phyloP scores from a whole-genome alignment of 1,284 basidiomycete genomes.

The Ustilago cynodontis region DNA sequence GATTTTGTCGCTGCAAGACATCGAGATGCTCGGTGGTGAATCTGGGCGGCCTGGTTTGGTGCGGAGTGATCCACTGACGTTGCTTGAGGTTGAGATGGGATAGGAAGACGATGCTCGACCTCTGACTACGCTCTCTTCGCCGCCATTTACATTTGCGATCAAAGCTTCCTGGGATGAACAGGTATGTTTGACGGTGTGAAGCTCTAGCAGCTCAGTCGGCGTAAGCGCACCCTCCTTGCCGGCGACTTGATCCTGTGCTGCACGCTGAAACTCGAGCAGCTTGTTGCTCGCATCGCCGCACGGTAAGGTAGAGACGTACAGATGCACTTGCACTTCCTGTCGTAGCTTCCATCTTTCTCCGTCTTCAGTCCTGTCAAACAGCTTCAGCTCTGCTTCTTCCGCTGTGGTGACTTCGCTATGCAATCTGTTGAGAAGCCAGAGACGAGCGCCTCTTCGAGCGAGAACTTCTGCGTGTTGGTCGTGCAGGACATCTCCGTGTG shows the following conservation, averaged over 20 bases:
- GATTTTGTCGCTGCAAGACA: constrained; percentile 63
- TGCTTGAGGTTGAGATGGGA: background rate
- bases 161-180: background rate
- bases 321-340: constrained; percentile 74
- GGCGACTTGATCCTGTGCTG: constrained; percentile 30
- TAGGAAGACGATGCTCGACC: constrained; percentile 27
- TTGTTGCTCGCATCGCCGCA: constrained; percentile 71
- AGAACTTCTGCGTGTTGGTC: constrained; percentile 92
- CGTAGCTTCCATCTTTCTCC: constrained; percentile 73
- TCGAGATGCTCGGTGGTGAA: constrained; percentile 48
- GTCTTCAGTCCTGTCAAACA: constrained; percentile 15
- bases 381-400: background rate
- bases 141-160: background rate
- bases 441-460: constrained; percentile 80
- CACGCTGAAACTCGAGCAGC: constrained; percentile 43
- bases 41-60: constrained; percentile 60
- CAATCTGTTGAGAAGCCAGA: constrained; percentile 84
- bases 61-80: constrained; percentile 22
- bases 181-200: background rate
- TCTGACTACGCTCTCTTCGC: constrained; percentile 7
- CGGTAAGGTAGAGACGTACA: constrained; percentile 91
- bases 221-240: background rate
- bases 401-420: constrained; percentile 54
- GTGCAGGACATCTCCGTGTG: constrained; percentile 83
- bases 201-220: constrained; percentile 14